phyloP scores from a whole-genome alignment of 306 rosid genomes.

The Astragalus glycyphyllos region DNA sequence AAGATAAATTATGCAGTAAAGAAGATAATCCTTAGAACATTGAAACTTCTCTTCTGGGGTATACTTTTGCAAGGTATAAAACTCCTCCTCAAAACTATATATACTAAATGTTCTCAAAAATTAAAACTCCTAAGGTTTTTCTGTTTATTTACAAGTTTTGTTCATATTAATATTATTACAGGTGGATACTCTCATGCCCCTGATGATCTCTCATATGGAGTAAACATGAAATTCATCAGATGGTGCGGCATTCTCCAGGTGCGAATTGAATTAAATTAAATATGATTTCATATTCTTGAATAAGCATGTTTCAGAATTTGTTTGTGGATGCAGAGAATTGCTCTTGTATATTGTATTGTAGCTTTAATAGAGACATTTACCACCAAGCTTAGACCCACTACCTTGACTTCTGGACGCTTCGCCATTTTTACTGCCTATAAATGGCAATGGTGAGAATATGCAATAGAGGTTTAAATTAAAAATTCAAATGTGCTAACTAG shows the following conservation, averaged over 20 bases:
- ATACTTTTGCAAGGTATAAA: constrained; percentile 77
- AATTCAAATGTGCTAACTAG: background rate
- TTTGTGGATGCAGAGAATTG: constrained; percentile 78
- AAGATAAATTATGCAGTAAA: constrained; percentile 52
- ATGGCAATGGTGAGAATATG: constrained; percentile 75
- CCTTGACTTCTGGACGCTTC: constrained; percentile 49
- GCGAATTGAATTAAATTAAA: background rate
- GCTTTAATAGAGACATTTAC: constrained; percentile 80
- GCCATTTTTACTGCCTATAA: constrained; percentile 73
- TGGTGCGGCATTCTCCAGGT: constrained; percentile 98
- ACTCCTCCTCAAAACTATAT: no score
- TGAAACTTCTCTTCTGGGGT: constrained; percentile 93
- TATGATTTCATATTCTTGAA: constrained; percentile 5
- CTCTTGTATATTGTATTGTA: constrained; percentile 77
- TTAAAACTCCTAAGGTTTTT: no score
- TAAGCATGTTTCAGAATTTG: constrained; percentile 38
- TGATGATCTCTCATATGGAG: constrained; percentile 69
- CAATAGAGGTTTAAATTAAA: constrained; percentile 9
- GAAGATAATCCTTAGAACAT: constrained; percentile 70
- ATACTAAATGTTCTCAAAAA: no score
- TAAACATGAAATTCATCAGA: constrained; percentile 75
- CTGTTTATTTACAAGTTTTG: no score
- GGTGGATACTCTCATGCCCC: constrained; percentile 98
- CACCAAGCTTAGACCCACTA: constrained; percentile 69
- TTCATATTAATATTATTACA: constrained; percentile 8